Evolutionary conservation across 768 basidiomycete genomes (phyloP).

Genomic region (Coprinellus aureogranulatus): DNA sequence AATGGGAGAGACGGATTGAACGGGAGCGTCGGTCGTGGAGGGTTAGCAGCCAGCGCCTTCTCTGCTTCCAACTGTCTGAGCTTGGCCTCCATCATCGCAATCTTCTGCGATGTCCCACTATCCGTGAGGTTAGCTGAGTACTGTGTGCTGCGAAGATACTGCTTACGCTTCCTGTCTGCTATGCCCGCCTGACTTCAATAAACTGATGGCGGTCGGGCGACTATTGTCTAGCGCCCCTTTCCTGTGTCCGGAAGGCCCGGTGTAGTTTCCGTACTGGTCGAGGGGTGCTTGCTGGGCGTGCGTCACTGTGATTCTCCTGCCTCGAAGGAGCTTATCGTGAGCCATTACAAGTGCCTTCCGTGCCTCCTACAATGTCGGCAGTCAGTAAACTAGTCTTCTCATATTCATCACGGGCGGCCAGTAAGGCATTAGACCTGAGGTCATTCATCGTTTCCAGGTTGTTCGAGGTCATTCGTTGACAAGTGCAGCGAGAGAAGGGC

Average conservation of each 20-base stretch:
- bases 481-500: conserved; percentile 48
- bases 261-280: conserved; percentile 29
- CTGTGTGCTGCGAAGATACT: no score
- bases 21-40: conserved; percentile 10
- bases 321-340: conserved; percentile 79
- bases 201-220: conserved; percentile 81
- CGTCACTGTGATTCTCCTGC: conserved; percentile 88
- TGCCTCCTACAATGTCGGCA: conserved; percentile 68
- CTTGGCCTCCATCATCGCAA: conserved; percentile 95
- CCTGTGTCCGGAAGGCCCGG: conserved; percentile 24
- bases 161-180: conserved; percentile 50
- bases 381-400: not conserved
- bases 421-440: not conserved
- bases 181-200: conserved; percentile 69
- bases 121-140: no score
- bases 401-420: not conserved
- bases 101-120: conserved; percentile 78
- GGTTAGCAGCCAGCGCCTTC: conserved; percentile 1
- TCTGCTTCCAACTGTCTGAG: conserved; percentile 68
- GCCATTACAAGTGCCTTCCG: conserved; percentile 67
- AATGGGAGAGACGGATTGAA: conserved; percentile 41
- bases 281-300: conserved; percentile 82
- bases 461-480: conserved; percentile 7
- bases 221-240: conserved; percentile 54
- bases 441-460: not conserved